Evolutionary conservation across 225 moss, liverwort and hornwort genomes (phyloP).

Genomic region (Straminergon stramineum): DNA sequence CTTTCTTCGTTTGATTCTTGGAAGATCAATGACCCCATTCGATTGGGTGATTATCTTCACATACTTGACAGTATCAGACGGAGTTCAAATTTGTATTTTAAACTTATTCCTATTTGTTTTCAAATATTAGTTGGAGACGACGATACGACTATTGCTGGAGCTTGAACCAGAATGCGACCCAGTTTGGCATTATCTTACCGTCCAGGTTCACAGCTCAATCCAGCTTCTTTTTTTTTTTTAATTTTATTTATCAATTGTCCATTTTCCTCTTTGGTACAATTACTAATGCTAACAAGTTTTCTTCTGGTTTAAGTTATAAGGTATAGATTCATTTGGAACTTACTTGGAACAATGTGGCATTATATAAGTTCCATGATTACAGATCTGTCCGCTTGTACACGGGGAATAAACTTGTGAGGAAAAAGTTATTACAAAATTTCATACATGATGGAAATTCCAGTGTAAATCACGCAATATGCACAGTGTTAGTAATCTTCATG

Average conservation of each 20-base stretch:
- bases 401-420: not conserved
- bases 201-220: conserved; percentile 38
- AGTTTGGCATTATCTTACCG: conserved; percentile 92
- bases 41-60: not conserved
- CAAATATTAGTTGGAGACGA: conserved; percentile 58
- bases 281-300: not conserved
- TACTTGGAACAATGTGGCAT: not conserved
- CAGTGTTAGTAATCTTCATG: not conserved
- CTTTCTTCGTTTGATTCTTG: not conserved
- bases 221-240: not conserved
- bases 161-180: conserved; percentile 95
- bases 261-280: not conserved
- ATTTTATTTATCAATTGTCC: not conserved
- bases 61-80: not conserved
- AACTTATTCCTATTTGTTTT: not conserved
- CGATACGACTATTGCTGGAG: conserved; percentile 77
- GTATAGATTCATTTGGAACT: not conserved
- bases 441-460: not conserved
- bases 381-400: not conserved
- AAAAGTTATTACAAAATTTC: not conserved
- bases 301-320: not conserved
- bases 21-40: not conserved
- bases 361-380: not conserved
- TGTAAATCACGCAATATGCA: not conserved
- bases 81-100: not conserved